phyloP scores from a whole-genome alignment of 352 stramenopile genomes.

The Globisporangium radiosum region DNA sequence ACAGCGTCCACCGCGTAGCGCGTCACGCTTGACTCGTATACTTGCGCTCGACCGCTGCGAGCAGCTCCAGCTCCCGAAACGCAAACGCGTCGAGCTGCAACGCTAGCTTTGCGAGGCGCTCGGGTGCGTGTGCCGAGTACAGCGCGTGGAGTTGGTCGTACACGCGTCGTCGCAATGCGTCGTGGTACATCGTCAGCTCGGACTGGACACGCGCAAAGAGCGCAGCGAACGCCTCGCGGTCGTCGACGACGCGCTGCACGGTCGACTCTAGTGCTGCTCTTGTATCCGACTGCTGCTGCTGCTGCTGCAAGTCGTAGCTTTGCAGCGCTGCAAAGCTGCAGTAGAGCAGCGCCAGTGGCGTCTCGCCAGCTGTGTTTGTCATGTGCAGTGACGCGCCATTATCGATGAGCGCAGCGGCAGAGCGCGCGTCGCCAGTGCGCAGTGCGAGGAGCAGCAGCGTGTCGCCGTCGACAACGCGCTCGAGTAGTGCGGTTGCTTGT shows the following conservation, averaged over 20 bases:
- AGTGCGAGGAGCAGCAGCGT: slow-evolving; percentile 48
- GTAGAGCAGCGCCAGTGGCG: slow-evolving; percentile 30
- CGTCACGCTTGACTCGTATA: not conserved
- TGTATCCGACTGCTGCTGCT: slow-evolving; percentile 3
- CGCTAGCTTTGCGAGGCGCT: slow-evolving; percentile 42
- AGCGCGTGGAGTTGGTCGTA: slow-evolving; percentile 26
- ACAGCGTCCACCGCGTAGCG: no score
- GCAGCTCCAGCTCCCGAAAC: slow-evolving; percentile 34
- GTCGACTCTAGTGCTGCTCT: not conserved
- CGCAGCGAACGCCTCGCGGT: slow-evolving; percentile 18
- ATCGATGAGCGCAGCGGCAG: slow-evolving; percentile 27
- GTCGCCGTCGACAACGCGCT: slow-evolving; percentile 35
- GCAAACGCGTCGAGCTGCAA: slow-evolving; percentile 46
- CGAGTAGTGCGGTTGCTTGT: slow-evolving; percentile 17
- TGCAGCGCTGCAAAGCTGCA: slow-evolving; percentile 22
- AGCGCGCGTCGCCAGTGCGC: slow-evolving; percentile 28
- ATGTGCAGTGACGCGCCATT: slow-evolving; percentile 21
- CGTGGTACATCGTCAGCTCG: slow-evolving; percentile 25
- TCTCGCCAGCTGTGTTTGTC: slow-evolving; percentile 25
- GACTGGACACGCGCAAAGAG: slow-evolving; percentile 27
- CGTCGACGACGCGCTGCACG: slow-evolving; percentile 4
- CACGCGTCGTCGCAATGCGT: slow-evolving; percentile 13
- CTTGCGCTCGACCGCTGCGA: slow-evolving; percentile 19
- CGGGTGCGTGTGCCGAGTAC: slow-evolving; percentile 41
- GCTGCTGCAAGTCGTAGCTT: slow-evolving; percentile 11